These are phyloP conservation scores for Geotrichum histeridarum DNA, from an alignment of 1,139 yeast species.

Conservation along the genomic window DNA sequence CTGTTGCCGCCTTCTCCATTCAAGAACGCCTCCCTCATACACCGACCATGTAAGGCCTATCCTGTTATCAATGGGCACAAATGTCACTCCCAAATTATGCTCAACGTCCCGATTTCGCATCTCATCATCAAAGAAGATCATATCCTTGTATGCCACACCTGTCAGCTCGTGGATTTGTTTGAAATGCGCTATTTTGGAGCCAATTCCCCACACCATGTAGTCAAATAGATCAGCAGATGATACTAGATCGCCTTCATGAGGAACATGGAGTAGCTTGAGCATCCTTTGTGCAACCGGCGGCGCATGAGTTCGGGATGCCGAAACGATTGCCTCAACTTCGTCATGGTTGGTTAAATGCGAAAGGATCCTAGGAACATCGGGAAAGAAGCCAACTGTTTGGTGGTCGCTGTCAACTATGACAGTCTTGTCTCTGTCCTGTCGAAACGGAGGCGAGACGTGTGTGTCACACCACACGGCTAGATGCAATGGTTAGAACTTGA, in stretches of 20 bases:
- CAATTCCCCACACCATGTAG: constrained; percentile 61
- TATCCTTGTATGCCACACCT: constrained; percentile 47
- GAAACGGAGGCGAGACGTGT: constrained; percentile 56
- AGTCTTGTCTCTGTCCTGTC: constrained; percentile 24
- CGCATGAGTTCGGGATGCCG: constrained; percentile 65
- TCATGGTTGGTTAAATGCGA: constrained; percentile 38
- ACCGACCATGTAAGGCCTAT: constrained; percentile 49
- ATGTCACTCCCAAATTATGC: constrained; percentile 51
- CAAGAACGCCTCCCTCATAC: constrained; percentile 44
- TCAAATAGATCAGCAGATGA: constrained; percentile 50
- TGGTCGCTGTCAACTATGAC: constrained; percentile 47
- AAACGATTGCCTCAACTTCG: constrained; percentile 47
- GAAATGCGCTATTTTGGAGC: constrained; percentile 59
- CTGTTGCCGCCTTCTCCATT: constrained; percentile 35
- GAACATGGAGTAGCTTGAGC: constrained; percentile 46
- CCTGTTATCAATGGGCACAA: constrained; percentile 47
- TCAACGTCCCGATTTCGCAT: constrained; percentile 60
- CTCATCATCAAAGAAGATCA: constrained; percentile 69
- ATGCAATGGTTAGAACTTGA: neutral
- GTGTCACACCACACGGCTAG: constrained; percentile 56
- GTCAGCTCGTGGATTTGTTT: constrained; percentile 44
- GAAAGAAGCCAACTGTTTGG: constrained; percentile 48
- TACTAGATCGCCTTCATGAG: constrained; percentile 33
- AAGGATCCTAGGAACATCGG: constrained; percentile 57
- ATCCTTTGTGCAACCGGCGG: constrained; percentile 58